Conservation (phyloP, 257 asterid genomes). For the Solanum commersonii region DNA sequence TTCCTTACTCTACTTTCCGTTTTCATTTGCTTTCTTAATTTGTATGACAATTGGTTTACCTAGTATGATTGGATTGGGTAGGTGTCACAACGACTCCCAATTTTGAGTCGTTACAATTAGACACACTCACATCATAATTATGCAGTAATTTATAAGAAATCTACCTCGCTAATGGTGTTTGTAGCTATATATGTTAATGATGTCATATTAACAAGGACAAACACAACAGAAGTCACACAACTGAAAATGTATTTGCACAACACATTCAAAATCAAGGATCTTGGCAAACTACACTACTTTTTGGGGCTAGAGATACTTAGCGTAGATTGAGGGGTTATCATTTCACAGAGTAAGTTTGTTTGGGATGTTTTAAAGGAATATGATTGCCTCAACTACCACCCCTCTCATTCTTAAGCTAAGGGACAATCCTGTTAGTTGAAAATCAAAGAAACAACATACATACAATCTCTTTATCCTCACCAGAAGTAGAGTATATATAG, state of each 20-base stretch:
- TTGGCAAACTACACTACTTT: background rate
- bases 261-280: background rate
- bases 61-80: background rate
- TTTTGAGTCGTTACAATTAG: background rate
- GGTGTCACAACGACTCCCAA: background rate
- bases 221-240: background rate
- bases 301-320: background rate
- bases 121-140: background rate
- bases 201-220: background rate
- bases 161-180: background rate
- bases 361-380: background rate
- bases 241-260: background rate
- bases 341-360: background rate
- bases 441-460: background rate
- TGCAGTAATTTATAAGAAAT: background rate
- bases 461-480: background rate
- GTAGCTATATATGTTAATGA: background rate
- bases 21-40: background rate
- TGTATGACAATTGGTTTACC: background rate
- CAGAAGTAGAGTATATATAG: background rate
- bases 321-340: background rate
- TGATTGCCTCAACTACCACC: background rate
- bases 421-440: background rate
- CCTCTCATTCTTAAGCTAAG: too few relatives aligned
- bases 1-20: background rate